These are phyloP conservation scores for Lachancea waltii DNA, from an alignment of 805 yeast species.

Conservation along the genomic window DNA sequence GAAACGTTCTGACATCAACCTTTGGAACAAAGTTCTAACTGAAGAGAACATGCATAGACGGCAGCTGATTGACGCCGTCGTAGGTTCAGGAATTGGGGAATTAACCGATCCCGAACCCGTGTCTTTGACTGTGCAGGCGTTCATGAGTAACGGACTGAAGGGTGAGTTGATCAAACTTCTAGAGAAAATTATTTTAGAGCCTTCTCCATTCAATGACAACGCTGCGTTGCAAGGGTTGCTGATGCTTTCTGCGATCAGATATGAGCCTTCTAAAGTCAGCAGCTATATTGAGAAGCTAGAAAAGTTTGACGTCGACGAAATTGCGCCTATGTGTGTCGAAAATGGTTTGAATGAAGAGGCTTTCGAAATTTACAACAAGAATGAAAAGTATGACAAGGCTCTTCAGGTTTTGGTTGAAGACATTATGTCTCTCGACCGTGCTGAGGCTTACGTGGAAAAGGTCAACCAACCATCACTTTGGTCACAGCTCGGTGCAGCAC, in stretches of 20 bases:
- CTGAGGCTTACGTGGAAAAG: conserved; percentile 87
- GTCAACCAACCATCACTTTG: conserved; percentile 80
- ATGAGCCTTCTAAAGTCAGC: conserved; percentile 79
- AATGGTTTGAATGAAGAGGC: conserved; percentile 91
- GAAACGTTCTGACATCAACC: conserved; percentile 72
- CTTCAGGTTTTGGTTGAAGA: conserved; percentile 88
- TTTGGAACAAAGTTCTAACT: conserved; percentile 76
- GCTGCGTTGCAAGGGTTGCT: conserved; percentile 90
- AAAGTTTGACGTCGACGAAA: conserved; percentile 86
- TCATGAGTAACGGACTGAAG: conserved; percentile 92
- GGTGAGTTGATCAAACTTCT: conserved; percentile 87
- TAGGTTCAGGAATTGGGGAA: conserved; percentile 94
- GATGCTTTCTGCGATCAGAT: conserved; percentile 90
- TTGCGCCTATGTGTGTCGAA: conserved; percentile 86
- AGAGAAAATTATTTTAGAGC: conserved; percentile 94
- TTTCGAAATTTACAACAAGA: conserved; percentile 81
- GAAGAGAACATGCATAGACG: conserved; percentile 81
- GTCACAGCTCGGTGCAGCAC: conserved; percentile 95
- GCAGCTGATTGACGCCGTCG: conserved; percentile 87
- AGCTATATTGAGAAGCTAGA: conserved; percentile 84
- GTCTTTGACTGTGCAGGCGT: conserved; percentile 87
- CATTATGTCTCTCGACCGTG: conserved; percentile 90
- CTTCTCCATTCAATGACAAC: conserved; percentile 94
- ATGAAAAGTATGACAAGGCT: conserved; percentile 71
- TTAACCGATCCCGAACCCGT: conserved; percentile 88